phyloP scores from a whole-genome alignment of 345 rosid genomes.

The Aquilaria malaccensis region DNA sequence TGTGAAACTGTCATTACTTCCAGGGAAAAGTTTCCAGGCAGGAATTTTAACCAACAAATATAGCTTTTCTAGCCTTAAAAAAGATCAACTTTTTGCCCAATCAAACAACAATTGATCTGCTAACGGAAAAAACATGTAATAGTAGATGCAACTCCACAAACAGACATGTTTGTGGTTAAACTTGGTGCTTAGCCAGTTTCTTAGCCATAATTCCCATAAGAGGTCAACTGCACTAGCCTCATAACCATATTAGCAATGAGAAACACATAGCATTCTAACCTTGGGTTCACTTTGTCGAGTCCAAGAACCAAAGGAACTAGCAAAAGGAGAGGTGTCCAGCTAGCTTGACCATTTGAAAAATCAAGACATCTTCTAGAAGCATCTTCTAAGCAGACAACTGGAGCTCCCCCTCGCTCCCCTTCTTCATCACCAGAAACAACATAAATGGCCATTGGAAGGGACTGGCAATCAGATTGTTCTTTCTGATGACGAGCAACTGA shows the following conservation, averaged over 20 bases:
- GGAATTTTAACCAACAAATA: no score
- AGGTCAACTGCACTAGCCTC: background rate
- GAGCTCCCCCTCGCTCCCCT: conserved; percentile 97
- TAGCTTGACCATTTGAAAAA: conserved; percentile 51
- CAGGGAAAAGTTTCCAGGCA: no score
- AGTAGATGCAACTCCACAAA: no score
- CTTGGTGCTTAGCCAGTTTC: no score
- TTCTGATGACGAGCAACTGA: conserved; percentile 45
- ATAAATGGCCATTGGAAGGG: conserved; percentile 82
- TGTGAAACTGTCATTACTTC: no score
- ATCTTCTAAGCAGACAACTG: conserved; percentile 80
- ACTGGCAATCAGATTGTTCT: conserved; percentile 30
- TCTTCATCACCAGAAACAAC: conserved; percentile 91
- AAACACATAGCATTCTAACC: conserved; percentile 34
- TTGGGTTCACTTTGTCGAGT: conserved; percentile 77
- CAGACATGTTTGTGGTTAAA: no score
- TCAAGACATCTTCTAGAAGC: conserved; percentile 57
- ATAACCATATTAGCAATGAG: background rate
- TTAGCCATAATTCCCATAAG: background rate
- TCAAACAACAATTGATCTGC: no score
- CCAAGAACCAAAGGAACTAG: conserved; percentile 98
- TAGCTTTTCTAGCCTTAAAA: no score
- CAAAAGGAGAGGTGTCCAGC: conserved; percentile 78
- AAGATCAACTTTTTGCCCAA: no score
- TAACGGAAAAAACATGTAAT: no score